phyloP scores from a whole-genome alignment of 192 early-diverging fungal species.

The Phycomyces nitens region DNA sequence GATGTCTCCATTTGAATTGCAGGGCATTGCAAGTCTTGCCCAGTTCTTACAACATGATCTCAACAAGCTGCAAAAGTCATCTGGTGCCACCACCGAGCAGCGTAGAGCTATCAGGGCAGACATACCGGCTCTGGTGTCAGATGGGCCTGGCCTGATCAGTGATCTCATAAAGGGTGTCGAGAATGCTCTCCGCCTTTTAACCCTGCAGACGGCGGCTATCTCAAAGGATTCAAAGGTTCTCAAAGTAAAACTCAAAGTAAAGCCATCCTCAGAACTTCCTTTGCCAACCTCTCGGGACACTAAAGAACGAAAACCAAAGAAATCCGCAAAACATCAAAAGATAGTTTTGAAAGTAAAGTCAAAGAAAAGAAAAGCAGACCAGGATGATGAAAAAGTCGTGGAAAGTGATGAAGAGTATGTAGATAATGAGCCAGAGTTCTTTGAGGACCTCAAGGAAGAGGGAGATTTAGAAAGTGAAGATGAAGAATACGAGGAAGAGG shows the following conservation, averaged over 20 bases:
- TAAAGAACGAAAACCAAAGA: not conserved
- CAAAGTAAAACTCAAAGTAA: slow-evolving; percentile 13
- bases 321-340: not conserved
- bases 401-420: slow-evolving; percentile 12
- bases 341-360: not conserved
- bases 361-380: slow-evolving; percentile 10
- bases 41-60: slow-evolving; percentile 18
- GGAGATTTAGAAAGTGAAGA: not conserved
- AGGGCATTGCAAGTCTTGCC: slow-evolving; percentile 44
- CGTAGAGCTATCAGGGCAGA: not conserved
- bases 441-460: slow-evolving; percentile 1
- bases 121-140: not conserved
- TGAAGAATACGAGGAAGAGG: slow-evolving; percentile 16
- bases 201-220: too few relatives aligned
- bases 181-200: not conserved
- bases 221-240: not conserved
- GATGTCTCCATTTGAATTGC: slow-evolving; percentile 42
- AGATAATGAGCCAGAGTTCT: not conserved
- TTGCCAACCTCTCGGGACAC: not conserved
- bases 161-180: not conserved
- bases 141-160: not conserved
- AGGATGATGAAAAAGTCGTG: slow-evolving; percentile 7
- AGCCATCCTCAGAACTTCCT: not conserved
- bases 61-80: not conserved
- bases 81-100: not conserved